These are phyloP conservation scores for Toxicodendron radicans DNA, from an alignment of 345 rosid species.

Conservation along the genomic window DNA sequence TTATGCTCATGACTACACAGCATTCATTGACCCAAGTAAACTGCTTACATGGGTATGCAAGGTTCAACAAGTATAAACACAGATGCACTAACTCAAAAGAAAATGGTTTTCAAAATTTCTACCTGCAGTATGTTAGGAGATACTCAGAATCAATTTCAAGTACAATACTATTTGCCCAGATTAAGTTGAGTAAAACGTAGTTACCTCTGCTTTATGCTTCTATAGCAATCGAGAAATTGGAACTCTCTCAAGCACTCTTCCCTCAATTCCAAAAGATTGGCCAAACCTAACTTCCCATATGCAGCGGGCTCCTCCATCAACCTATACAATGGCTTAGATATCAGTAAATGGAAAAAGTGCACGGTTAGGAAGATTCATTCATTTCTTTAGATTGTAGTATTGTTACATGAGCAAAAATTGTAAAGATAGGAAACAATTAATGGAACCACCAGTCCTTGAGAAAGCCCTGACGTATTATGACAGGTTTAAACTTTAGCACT, in stretches of 20 bases:
- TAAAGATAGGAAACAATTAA: too few relatives aligned
- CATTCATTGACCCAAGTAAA: background rate
- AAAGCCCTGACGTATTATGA: background rate
- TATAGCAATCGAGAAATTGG: conserved; percentile 90
- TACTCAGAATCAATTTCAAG: too few relatives aligned
- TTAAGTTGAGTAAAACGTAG: too few relatives aligned
- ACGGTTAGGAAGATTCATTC: background rate
- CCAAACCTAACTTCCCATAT: conserved; percentile 94
- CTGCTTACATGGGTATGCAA: background rate
- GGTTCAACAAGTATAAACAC: background rate
- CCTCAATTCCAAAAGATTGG: conserved; percentile 96
- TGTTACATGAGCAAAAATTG: background rate
- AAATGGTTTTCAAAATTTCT: background rate
- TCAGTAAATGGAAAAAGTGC: conserved; percentile 9
- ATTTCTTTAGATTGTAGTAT: background rate
- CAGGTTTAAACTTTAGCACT: background rate
- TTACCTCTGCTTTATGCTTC: conserved; percentile 96
- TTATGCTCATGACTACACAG: background rate
- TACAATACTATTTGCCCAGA: too few relatives aligned
- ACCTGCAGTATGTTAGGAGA: background rate
- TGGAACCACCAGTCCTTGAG: background rate
- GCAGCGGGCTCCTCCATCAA: conserved; percentile 99
- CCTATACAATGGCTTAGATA: conserved; percentile 40
- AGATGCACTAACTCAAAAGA: background rate
- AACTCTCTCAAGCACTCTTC: conserved; percentile 99